Evolutionary conservation across 2,329 filamentous ascomycete species (phyloP).

Genomic region (Hypoxylon sp.): DNA sequence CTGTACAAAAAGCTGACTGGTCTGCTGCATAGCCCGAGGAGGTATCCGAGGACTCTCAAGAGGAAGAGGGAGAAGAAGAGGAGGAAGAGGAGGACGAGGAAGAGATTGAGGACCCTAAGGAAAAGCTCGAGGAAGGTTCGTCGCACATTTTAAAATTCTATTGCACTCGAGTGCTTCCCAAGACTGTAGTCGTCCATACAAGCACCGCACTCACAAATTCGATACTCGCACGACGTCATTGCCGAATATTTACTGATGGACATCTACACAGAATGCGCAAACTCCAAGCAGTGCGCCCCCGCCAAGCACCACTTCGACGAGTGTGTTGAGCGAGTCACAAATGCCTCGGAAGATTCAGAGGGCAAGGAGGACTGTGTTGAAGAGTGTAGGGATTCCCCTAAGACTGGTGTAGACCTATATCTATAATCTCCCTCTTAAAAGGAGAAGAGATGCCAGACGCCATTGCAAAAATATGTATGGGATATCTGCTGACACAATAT

Average conservation of each 20-base stretch:
- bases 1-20: slow-evolving; percentile 7
- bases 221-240: slow-evolving; percentile 3
- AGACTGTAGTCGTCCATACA: neutral
- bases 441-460: too few species aligned
- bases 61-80: slow-evolving; percentile 72
- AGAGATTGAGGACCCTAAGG: slow-evolving; percentile 85
- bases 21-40: slow-evolving; percentile 27
- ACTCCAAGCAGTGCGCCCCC: slow-evolving; percentile 83
- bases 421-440: too few species aligned
- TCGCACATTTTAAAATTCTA: slow-evolving; percentile 42
- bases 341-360: slow-evolving; percentile 71
- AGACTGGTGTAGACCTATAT: neutral
- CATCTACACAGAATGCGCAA: slow-evolving; percentile 77
- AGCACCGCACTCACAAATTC: too few species aligned
- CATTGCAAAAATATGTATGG: too few species aligned
- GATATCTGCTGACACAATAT: too few species aligned
- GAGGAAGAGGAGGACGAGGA: slow-evolving; percentile 86
- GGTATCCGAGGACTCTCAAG: slow-evolving; percentile 47
- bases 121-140: slow-evolving; percentile 90
- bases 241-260: slow-evolving; percentile 31
- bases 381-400: slow-evolving; percentile 79
- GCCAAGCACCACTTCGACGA: slow-evolving; percentile 98
- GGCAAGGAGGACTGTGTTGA: slow-evolving; percentile 96
- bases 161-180: neutral
- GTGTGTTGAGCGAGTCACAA: slow-evolving; percentile 92